Percentiles rank a stretch among this genome's conserved stretches.
phyloP scores from a whole-genome alignment of 805 yeast species.

The Metschnikowia borealis region DNA sequence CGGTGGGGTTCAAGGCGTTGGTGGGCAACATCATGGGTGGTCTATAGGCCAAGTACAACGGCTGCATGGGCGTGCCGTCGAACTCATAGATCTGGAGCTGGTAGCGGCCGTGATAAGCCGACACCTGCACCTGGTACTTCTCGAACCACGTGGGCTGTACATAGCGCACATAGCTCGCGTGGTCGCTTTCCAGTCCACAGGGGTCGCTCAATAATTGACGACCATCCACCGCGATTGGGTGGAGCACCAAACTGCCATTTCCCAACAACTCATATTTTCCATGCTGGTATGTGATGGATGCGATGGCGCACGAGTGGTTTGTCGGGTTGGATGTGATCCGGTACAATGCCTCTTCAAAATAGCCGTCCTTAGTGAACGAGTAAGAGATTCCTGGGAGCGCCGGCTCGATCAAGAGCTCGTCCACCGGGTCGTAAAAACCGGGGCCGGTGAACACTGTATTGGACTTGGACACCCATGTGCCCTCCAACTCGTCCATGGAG shows the following conservation, averaged over 20 bases:
- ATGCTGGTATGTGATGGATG: conserved; percentile 82
- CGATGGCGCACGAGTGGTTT: conserved; percentile 80
- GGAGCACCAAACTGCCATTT: conserved; percentile 66
- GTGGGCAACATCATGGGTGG: conserved; percentile 98
- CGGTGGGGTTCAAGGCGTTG: conserved; percentile 81
- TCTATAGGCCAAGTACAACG: conserved; percentile 83
- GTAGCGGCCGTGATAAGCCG: conserved; percentile 80
- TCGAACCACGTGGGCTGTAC: conserved; percentile 59
- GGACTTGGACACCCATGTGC: conserved; percentile 95
- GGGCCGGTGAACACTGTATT: conserved; percentile 96
- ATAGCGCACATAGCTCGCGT: conserved; percentile 67
- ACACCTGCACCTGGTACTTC: conserved; percentile 57
- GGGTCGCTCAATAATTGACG: conserved; percentile 88
- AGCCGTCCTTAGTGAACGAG: conserved; percentile 91
- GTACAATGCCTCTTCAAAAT: conserved; percentile 85
- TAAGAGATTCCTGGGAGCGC: conserved; percentile 91
- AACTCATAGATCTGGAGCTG: conserved; percentile 68
- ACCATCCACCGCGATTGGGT: conserved; percentile 84
- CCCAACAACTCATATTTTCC: conserved; percentile 64
- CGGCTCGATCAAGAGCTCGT: conserved; percentile 91
- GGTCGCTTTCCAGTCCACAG: conserved; percentile 42
- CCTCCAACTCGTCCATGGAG: conserved; percentile 51
- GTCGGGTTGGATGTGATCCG: conserved; percentile 66
- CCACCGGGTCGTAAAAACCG: conserved; percentile 92
- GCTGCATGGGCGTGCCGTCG: conserved; percentile 79